Evolutionary conservation across 192 early-diverging fungal species (phyloP).

Genomic region (Backusella sp.): DNA sequence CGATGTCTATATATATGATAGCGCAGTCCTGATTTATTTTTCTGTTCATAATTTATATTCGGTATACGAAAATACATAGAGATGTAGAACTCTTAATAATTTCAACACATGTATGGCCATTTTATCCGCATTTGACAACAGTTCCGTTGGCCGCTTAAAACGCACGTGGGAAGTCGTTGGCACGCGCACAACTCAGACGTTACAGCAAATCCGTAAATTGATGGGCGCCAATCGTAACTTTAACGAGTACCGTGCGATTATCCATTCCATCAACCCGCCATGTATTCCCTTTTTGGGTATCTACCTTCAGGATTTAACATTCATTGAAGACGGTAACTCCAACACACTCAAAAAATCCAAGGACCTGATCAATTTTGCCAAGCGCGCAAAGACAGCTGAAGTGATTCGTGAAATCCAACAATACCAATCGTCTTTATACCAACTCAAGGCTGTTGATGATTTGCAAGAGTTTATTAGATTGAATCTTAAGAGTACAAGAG

Average conservation of each 20-base stretch:
- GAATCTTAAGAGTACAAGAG: slow-evolving; percentile 62
- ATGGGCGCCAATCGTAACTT: slow-evolving; percentile 85
- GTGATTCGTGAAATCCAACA: slow-evolving; percentile 89
- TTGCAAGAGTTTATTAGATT: slow-evolving; percentile 74
- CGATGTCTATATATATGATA: not conserved
- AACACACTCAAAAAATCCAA: slow-evolving; percentile 59
- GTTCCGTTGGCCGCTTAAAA: slow-evolving; percentile 82
- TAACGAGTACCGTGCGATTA: slow-evolving; percentile 73
- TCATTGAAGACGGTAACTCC: slow-evolving; percentile 87
- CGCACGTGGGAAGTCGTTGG: slow-evolving; percentile 79
- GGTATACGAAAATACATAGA: slow-evolving; percentile 8
- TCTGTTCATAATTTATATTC: not conserved
- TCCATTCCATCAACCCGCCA: slow-evolving; percentile 77
- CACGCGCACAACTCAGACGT: slow-evolving; percentile 51
- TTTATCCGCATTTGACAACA: slow-evolving; percentile 84
- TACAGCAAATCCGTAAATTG: slow-evolving; percentile 64
- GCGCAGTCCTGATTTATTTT: not conserved
- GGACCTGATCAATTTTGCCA: slow-evolving; percentile 88
- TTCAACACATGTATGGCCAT: slow-evolving; percentile 89
- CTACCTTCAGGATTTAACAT: slow-evolving; percentile 85
- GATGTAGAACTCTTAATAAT: slow-evolving; percentile 83
- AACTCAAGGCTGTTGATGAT: slow-evolving; percentile 74
- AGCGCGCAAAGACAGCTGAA: slow-evolving; percentile 81
- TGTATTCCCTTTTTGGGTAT: slow-evolving; percentile 83
- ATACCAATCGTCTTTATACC: slow-evolving; percentile 82